phyloP scores from a whole-genome alignment of 768 basidiomycete genomes.

The Lepiota venenata region DNA sequence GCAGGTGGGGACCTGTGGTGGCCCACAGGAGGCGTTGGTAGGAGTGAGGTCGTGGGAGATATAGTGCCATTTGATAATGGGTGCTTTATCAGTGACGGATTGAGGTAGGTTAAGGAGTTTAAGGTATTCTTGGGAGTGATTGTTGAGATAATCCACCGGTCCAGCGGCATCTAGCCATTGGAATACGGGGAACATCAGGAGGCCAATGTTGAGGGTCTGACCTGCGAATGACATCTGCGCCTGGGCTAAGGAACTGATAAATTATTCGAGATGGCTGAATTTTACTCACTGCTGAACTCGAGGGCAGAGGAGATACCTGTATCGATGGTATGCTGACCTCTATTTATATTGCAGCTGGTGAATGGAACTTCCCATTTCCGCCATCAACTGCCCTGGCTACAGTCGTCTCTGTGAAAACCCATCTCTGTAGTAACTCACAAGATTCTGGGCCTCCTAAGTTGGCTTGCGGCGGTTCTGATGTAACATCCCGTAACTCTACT shows the following conservation, averaged over 20 bases:
- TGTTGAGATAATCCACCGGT: constrained; percentile 22
- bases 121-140: constrained; percentile 14
- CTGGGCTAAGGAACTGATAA: not conserved
- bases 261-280: not conserved
- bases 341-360: no score
- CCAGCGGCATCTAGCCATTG: constrained; percentile 26
- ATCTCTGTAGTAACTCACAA: no score
- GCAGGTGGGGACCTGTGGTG: constrained; percentile 16
- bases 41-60: constrained; percentile 17
- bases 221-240: not conserved
- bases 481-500: no score
- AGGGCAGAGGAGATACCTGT: no score
- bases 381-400: no score
- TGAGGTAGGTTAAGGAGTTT: not conserved
- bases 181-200: constrained; percentile 19
- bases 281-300: no score
- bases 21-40: constrained; percentile 16
- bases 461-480: no score
- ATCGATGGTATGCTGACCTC: no score
- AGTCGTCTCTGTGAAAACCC: no score
- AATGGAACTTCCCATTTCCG: no score
- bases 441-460: no score
- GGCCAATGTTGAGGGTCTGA: constrained; percentile 17
- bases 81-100: constrained; percentile 16
- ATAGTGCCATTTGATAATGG: constrained; percentile 22